These are phyloP conservation scores for Candida montana DNA, from an alignment of 805 yeast species.

Conservation along the genomic window DNA sequence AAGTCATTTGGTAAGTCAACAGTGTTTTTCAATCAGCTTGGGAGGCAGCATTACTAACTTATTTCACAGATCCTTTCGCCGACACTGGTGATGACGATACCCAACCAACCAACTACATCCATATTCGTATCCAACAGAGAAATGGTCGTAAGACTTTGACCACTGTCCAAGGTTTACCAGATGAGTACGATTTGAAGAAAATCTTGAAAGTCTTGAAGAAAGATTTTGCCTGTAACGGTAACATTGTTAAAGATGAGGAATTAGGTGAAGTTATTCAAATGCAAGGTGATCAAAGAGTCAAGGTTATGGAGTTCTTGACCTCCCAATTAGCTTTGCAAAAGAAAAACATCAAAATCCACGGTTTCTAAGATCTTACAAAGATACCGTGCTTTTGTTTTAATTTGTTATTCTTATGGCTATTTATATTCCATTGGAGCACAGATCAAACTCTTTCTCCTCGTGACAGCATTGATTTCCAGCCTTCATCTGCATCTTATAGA, in stretches of 20 bases:
- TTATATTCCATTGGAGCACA: too few species aligned
- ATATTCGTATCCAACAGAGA: constrained; percentile 98
- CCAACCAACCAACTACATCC: constrained; percentile 92
- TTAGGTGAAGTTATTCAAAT: constrained; percentile 95
- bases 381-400: background rate
- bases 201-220: constrained; percentile 91
- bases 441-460: too few species aligned
- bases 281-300: constrained; percentile 98
- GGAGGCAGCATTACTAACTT: too few species aligned
- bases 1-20: constrained; percentile 62
- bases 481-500: too few species aligned
- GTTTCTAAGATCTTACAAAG: too few species aligned
- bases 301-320: constrained; percentile 89
- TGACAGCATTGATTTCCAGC: too few species aligned
- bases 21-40: too few species aligned
- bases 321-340: constrained; percentile 83
- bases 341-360: constrained; percentile 97
- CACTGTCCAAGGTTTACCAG: constrained; percentile 96
- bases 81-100: constrained; percentile 99
- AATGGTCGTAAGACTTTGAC: constrained; percentile 98
- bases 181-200: constrained; percentile 90
- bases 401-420: background rate
- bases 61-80: constrained; percentile 83
- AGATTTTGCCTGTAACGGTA: constrained; percentile 98
- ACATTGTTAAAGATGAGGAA: constrained; percentile 93